Base-by-base conservation (phyloP, 768 basidiomycete species). In the Amanita rimosa region DNA sequence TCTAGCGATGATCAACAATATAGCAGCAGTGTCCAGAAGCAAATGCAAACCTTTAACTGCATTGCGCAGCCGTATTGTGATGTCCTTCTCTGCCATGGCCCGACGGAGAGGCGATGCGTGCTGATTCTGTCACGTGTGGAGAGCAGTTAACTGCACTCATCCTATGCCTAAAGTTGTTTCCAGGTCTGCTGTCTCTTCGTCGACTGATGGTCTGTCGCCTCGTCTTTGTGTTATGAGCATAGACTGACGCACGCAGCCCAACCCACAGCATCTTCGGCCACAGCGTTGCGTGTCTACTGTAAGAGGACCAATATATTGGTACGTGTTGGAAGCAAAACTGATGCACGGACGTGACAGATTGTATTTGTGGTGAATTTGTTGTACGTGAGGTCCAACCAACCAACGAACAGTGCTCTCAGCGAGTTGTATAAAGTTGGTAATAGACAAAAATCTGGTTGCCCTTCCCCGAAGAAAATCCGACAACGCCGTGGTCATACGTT, bases 101-200 rank as follows among this genome's bases (percentile, higher is more conserved):
- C 62, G 53, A n/a, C n/a, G n/a, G n/a, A 49, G 48, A 19, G 37
- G 52, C 55, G 49, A 53, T 61, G 56, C 51, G 58, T 36, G 48
- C 36, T 54, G 46, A 44, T 50, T 49, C 21, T 48, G 52, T 33
- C 48, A 44, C 33, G 44, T 46, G 36, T 33, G 26, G 16, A 11
- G 22, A 16, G 22, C 11, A n/a, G n/a, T 29, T 24, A 24, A n/a
- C 17, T 21, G n/a, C 39, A 9, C 21, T 21, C 13, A 52, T 44
- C 52, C 55, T 50, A 95, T 95, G 92, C 92, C 92, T 46, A 94
- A 94, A 64, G 87, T 96, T 53, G 78, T 93, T 59, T 91, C 90
- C 3, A 78, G 89, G 55, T 92, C 87, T 36, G 83, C 87, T 3
- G 79, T 92, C 52, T 92, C 91, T 7, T 88, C 90, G 2, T 93